Percentiles rank a stretch among this genome's conserved stretches.
These are phyloP conservation scores for Tulasnella sp. DNA, from an alignment of 768 basidiomycete genomes.

Conservation along the genomic window DNA sequence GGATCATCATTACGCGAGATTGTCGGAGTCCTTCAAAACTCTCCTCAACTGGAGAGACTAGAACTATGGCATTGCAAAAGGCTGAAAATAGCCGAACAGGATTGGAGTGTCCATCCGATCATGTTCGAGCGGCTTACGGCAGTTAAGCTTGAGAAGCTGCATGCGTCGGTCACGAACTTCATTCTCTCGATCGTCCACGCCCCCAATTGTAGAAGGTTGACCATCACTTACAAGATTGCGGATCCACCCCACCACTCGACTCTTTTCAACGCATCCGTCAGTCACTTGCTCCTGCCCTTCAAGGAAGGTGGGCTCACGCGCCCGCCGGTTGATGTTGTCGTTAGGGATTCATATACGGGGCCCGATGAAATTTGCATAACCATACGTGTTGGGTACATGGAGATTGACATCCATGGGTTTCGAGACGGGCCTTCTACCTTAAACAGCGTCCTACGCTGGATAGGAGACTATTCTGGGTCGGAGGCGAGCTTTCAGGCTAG, in stretches of 20 bases:
- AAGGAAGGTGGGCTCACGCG: not conserved
- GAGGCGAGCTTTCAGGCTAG: not conserved
- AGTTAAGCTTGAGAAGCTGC: not conserved
- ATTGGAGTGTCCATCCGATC: not conserved
- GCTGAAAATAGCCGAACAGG: not conserved
- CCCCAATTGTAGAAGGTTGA: not conserved
- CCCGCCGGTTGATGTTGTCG: not conserved
- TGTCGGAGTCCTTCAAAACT: not conserved
- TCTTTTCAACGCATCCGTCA: not conserved
- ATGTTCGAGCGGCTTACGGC: not conserved
- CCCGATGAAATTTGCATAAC: not conserved
- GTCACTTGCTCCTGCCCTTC: not conserved
- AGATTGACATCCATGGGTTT: too few relatives aligned
- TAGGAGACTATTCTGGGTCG: not conserved
- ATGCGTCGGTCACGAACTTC: not conserved
- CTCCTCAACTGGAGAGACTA: not conserved
- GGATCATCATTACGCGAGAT: not conserved
- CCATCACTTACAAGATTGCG: not conserved
- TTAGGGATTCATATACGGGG: not conserved
- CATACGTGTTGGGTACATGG: not conserved
- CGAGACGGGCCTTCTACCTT: not conserved
- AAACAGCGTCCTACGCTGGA: not conserved
- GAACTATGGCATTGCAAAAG: not conserved
- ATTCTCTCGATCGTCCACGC: not conserved
- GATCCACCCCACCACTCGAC: not conserved